These are phyloP conservation scores for Miscanthus lutarioriparius DNA, from an alignment of 176 grass and related monocot genomes.

Conservation along the genomic window DNA sequence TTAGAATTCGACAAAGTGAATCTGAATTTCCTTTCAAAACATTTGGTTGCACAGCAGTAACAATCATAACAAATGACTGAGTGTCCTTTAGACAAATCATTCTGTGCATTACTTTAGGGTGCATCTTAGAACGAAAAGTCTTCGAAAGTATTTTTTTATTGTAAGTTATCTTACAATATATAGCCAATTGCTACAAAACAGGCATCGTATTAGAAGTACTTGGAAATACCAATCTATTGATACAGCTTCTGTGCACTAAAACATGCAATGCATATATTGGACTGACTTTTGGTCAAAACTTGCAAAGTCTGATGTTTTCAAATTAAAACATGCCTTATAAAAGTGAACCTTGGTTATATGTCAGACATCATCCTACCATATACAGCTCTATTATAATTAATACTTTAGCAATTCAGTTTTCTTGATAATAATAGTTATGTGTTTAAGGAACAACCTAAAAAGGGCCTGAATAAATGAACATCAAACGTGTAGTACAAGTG, in stretches of 20 bases:
- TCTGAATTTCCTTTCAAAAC: background rate
- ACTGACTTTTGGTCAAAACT: background rate
- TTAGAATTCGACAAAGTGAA: slow-evolving; percentile 16
- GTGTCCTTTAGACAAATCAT: background rate
- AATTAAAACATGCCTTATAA: background rate
- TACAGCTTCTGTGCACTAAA: background rate
- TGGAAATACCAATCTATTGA: background rate
- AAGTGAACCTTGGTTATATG: background rate
- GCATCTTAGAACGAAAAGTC: background rate
- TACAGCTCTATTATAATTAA: slow-evolving; percentile 7
- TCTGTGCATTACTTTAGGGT: background rate
- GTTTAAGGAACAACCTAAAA: background rate
- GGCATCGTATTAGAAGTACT: background rate
- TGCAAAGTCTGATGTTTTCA: background rate
- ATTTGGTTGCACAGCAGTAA: slow-evolving; percentile 16
- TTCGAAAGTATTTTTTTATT: background rate
- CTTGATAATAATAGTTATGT: slow-evolving; percentile 3
- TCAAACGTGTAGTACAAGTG: background rate
- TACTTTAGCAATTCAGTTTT: background rate
- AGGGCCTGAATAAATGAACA: slow-evolving; percentile 12
- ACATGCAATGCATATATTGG: background rate
- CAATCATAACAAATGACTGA: background rate
- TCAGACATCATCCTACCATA: slow-evolving; percentile 13
- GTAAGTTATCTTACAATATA: background rate
- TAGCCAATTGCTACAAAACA: background rate